Conservation (phyloP, 306 rosid species). For the Dryas drummondii region DNA sequence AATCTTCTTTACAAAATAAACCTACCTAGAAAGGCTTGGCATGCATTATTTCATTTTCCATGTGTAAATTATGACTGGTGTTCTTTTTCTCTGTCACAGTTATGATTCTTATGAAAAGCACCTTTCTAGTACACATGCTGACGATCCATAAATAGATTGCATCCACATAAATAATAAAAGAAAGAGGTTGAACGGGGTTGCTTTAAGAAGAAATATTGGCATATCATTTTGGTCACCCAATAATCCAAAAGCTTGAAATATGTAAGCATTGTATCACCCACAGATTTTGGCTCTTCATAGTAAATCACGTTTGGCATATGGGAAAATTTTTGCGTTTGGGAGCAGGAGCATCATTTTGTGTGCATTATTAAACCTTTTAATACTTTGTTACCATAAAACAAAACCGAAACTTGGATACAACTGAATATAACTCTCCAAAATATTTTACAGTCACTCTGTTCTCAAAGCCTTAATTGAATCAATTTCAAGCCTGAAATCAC, state of each 20-base stretch:
- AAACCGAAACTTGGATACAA: conserved; percentile 19
- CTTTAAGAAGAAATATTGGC: no score
- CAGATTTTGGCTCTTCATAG: no score
- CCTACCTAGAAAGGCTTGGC: neutral
- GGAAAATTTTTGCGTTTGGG: no score
- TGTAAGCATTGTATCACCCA: no score
- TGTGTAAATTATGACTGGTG: neutral
- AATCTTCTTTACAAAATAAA: neutral
- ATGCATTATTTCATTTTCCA: neutral
- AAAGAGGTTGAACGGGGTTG: no score
- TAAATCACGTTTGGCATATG: no score
- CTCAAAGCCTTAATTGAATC: conserved; percentile 87
- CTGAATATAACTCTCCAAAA: conserved; percentile 21
- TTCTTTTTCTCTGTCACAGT: neutral
- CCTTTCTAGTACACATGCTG: no score
- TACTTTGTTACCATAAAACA: neutral
- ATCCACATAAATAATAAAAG: no score
- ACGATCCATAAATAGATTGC: no score
- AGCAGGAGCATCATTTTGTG: neutral
- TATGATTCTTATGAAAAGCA: neutral
- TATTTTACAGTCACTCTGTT: conserved; percentile 35
- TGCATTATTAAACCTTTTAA: neutral
- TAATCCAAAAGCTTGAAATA: no score
- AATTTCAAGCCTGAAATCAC: conserved; percentile 77
- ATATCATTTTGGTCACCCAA: no score